Evolutionary conservation across 805 yeast genomes (phyloP), one percentile per base, ranked within the genome.

Genomic region (Metschnikowia dekortorum): DNA sequence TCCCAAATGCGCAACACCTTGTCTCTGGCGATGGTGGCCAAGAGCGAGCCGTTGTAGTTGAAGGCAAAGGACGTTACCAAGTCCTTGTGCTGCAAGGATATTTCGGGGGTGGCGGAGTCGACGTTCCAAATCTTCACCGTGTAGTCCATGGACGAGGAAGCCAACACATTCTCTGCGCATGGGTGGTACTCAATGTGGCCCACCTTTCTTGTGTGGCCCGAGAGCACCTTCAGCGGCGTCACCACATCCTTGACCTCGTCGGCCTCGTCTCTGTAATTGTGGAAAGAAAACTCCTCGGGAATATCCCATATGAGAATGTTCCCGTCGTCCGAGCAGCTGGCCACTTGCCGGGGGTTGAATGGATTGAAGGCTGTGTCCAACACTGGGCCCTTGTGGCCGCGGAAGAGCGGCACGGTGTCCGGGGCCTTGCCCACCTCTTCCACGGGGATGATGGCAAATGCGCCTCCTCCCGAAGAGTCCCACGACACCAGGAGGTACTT

Each of bases 381-480:
- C 34, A 94, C 97, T 8, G 95, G 85, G 29, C 96, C 97, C 32
- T 91, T 87, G 67, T 92, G 99, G 13, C 99, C 99, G 61, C 97
- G 82, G 69, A 92, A 94, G 57, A 94, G 76, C 2, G 99, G 94
- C 44, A 90, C 91, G 53, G 85, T 82, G 60, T 94, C 99, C 4
- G 97, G 97, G 7, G 91, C 84, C 65, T 91, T 94, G 8, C 99
- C 98, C 16, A 82, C 84, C 67, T 92, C 97, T 8, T 67, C 65
- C 28, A 89, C 73, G 2, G 99, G 99, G 53, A 94, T 83, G 10
- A 95, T 87, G 1, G 96, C 97, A 74, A 94, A 91, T 0, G 98
- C 95, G 47, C 99, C 99, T 55, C 98, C 98, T 38, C 98, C 98
- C 9, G 96, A 85, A 32, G 97, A 78, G 52, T 88, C 89, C 96